phyloP scores from a whole-genome alignment of 148 eudicot genomes.

The Chenopodium berlandieri region DNA sequence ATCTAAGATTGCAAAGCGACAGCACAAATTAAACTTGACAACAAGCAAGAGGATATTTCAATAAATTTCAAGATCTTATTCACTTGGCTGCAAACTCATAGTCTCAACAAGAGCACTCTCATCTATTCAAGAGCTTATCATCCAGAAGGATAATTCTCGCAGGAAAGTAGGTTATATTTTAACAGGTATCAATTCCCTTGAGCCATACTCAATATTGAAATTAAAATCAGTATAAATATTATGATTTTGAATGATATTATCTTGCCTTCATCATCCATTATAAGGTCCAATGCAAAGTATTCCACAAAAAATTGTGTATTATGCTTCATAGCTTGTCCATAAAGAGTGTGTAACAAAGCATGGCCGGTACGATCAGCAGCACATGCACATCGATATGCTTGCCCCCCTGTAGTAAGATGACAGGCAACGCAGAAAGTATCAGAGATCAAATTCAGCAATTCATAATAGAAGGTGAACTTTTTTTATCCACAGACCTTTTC shows the following conservation, averaged over 20 bases:
- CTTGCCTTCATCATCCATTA: constrained; percentile 90
- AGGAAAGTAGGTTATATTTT: not conserved
- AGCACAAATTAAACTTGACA: not conserved
- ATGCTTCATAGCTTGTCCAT: constrained; percentile 99
- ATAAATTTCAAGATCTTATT: not conserved
- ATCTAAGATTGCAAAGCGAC: not conserved
- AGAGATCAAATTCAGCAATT: constrained; percentile 15
- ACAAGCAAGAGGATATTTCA: not conserved
- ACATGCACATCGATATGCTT: constrained; percentile 99
- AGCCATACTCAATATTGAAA: not conserved
- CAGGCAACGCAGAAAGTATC: not conserved
- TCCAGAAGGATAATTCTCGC: not conserved
- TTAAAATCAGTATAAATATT: not conserved
- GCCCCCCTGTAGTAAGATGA: constrained; percentile 62
- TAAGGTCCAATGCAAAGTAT: constrained; percentile 90
- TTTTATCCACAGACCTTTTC: constrained; percentile 61
- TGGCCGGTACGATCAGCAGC: constrained; percentile 99
- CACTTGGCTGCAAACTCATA: not conserved
- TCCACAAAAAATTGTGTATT: constrained; percentile 99
- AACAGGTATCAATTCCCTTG: not conserved
- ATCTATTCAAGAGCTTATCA: not conserved
- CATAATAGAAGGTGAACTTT: not conserved
- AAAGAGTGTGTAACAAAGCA: constrained; percentile 85
- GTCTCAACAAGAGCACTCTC: not conserved
- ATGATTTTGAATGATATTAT: not conserved